phyloP scores from a whole-genome alignment of 768 basidiomycete genomes.

The Amanita pallidorosea region DNA sequence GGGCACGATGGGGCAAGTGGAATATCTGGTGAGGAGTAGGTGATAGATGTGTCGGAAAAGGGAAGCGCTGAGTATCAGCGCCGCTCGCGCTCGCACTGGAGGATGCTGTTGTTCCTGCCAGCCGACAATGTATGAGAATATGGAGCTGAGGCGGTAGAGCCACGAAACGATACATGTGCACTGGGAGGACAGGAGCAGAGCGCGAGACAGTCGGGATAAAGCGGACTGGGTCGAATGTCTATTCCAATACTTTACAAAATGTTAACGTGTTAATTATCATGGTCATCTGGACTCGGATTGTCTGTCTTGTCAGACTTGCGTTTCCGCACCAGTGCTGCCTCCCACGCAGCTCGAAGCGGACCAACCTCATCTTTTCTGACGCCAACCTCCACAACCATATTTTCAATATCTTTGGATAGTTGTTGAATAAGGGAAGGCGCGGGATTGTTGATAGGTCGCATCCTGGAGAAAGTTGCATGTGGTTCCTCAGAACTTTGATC shows the following conservation, averaged over 20 bases:
- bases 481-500: conserved; percentile 13
- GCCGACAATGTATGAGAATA: conserved; percentile 1
- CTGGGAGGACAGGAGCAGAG: not conserved
- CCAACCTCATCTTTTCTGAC: conserved; percentile 46
- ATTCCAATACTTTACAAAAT: not conserved
- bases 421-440: conserved; percentile 25
- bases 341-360: conserved; percentile 47
- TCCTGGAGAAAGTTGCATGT: conserved; percentile 25
- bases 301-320: not conserved
- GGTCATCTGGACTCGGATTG: not conserved
- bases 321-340: conserved; percentile 17
- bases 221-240: not conserved
- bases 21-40: conserved; percentile 70
- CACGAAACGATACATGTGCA: not conserved
- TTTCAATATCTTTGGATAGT: conserved; percentile 49
- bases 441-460: conserved; percentile 21
- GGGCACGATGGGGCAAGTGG: conserved; percentile 45
- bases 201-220: not conserved
- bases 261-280: too few relatives aligned
- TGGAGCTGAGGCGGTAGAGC: conserved; percentile 2
- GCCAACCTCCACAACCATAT: conserved; percentile 53
- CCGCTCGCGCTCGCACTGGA: not conserved
- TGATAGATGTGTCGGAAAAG: conserved; percentile 40
- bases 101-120: not conserved
- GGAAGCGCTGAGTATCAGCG: conserved; percentile 8